Base-by-base conservation (phyloP, 371 early-diverging fungal genomes). In the Syncephalis plumigaleata region DNA sequence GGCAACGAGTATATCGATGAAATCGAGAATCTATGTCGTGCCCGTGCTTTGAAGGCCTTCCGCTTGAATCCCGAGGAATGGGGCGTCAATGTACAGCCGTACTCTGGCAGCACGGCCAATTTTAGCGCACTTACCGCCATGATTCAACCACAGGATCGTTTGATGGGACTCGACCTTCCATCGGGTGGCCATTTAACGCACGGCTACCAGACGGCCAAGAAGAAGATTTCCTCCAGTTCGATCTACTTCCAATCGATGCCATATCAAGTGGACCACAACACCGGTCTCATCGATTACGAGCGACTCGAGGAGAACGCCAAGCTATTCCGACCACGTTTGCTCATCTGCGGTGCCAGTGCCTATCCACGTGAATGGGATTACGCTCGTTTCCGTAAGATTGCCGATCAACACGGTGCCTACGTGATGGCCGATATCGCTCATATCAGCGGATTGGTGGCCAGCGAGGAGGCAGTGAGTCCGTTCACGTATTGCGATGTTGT, bases 151-250 rank as follows among this genome's bases (percentile, higher is more conserved):
- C 90, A 90, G 47, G 98, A 98, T 53, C 85, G 97, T 55, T 70
- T 99, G 57, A 96, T 98, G 97, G 98, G 99, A 47, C 76, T 98
- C 55, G 96, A 98, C 56, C 74, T 98, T 50, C 95, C 97, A 18
- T 90, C 96, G 42, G 99, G 99, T 64, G 99, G 99, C 9, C 99
- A 99, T 60, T 80, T 99, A 71, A 94, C 98, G 36, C 99, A 99
- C 74, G 99, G 99, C 27, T 98, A 93, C 75, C 96, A 98, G 74
- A 99, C 98, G 17, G 81, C 81, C 70, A 95, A 91, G 70, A 97
- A 91, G 78, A 98, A 98, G 79, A 91, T 99, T 60, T 96, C 96
- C 27, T 79, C 91, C 45, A 83, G 90, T 46, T 94, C 96, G 43
- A 82, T 90, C 57, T 98, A 92, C 75, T 99, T 98, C 73, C 87